Base-by-base conservation (phyloP, 2,329 filamentous ascomycete species). In the Epichloe scottii region DNA sequence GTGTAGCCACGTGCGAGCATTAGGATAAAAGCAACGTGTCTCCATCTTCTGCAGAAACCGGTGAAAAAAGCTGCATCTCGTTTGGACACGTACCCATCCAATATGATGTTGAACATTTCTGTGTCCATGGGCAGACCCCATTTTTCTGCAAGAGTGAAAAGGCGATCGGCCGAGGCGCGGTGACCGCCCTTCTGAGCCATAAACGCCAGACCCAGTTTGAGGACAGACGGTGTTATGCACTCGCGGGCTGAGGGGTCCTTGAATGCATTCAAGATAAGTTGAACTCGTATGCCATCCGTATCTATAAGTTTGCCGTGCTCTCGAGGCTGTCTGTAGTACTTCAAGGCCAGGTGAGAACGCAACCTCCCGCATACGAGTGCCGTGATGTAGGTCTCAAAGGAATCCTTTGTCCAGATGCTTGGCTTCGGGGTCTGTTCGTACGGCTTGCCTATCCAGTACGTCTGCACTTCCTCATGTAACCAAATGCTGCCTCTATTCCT, bases 41-140 rank as follows among this genome's bases (percentile, higher is more conserved):
- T 63, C 53, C 74, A 78, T 77, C 52, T 66, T 62, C 15, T 60
- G 55, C 15, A 77, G 57, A 1, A 67, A 62, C 3, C 56, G 55
- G 51, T 69, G 59, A 57, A 77, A 78, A 67, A 69, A 26, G 54
- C 60, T 34, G 60, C 59, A 54, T 77, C 68, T 37, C 64, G 65
- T 37, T 66, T 65, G 47, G 65, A 60, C 10, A 67, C 67, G 42
- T 69, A 66, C 3, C 68, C 64, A 14, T 65, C 63, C 14, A 76
- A 66, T 55, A 78, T 61, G 48, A 74, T 65, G 58, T 78, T 77
- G 65, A 70, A 77, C 5, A 70, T 63, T 35, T 70, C 68, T 2
- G 69, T 69, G 54, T 76, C 72, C 56, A 74, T 62, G 5, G 63
- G 66, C n/a, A 74, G 55, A 1, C 66, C 66, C 38, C 63, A 57